Base-by-base conservation (phyloP, 257 asterid genomes). In the Solanum tacnaense region DNA sequence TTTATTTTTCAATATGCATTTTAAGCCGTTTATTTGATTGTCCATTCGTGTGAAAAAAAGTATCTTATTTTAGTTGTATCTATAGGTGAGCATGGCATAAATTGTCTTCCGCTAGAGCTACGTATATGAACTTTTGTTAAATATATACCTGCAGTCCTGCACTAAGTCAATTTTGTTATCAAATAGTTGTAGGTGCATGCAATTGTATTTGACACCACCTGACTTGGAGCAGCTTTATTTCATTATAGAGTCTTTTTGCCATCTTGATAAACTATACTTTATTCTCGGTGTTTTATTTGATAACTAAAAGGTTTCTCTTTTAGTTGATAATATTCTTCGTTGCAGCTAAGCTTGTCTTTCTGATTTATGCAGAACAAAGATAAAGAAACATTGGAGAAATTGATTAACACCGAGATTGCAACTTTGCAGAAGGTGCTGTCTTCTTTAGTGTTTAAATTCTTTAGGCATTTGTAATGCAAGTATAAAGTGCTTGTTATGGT, bases 331-430 rank as follows among this genome's bases (percentile, higher is more conserved):
- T 8, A 79, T 44, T 25, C 36, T 7, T 79, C 0, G 39, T 29
- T 16, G 39, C 0, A 18, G 85, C 68, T 81, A 81, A 46, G 85
- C 27, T 86, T 68, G 34, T 83, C 67, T 86, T 9, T 31, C 76
- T 74, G 11, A 88, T 89, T 39, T 89, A 44, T 93, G 93, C 96
- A 96, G 98, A 90, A 87, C 68, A 75, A 88, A 87, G 98, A 96
- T 88, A 96, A 94, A 90, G 96, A 94, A 65, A 90, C 94, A 65
- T 73, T 96, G 76, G 92, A 87, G 91, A 91, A 92, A 89, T 87
- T 92, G 86, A 44, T 92, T 23, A 70, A 70, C 70, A 92, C 90
- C 74, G 90, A 85, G 38, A 79, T 86, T 72, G 87, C 89, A 88
- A 86, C 90, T 82, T 78, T 92, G 15, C 86, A 88, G 87, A 89